Conservation (phyloP, 441 rosid genomes). For the Corymbia calophylla region DNA sequence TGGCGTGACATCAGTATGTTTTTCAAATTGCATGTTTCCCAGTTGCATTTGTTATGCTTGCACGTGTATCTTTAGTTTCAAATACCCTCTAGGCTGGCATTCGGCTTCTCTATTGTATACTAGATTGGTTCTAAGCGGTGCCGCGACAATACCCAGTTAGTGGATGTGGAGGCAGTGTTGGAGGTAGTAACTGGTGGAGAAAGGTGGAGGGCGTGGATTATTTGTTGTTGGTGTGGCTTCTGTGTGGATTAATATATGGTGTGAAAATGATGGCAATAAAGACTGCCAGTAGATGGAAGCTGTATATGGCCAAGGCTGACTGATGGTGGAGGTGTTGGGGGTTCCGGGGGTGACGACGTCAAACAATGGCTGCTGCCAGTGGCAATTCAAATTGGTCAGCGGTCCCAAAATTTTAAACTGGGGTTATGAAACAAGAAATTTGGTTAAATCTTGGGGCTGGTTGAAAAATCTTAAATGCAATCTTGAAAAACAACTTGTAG, state of each 20-base stretch:
- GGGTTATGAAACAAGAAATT: neutral
- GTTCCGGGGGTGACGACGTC: neutral
- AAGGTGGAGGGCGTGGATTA: neutral
- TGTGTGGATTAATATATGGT: neutral
- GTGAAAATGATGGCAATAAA: neutral
- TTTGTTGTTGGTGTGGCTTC: neutral
- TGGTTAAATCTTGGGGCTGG: neutral
- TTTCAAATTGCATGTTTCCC: neutral
- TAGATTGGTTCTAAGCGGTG: neutral
- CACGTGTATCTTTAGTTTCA: neutral
- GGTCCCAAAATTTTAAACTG: neutral
- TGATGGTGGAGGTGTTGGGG: neutral
- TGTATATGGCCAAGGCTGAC: neutral
- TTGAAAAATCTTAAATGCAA: neutral
- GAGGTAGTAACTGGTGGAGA: neutral
- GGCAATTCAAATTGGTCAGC: neutral
- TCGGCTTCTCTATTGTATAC: neutral
- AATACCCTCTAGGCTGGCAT: neutral
- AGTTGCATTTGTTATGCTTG: neutral
- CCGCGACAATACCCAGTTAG: neutral
- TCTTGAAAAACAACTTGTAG: neutral
- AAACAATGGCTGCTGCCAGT: neutral
- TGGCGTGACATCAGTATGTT: neutral
- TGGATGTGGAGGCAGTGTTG: neutral
- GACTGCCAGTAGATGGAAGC: neutral